Evolutionary conservation across 805 yeast genomes (phyloP), one percentile per base, ranked within the genome.

Genomic region (Grigorovia yakushimaensis): DNA sequence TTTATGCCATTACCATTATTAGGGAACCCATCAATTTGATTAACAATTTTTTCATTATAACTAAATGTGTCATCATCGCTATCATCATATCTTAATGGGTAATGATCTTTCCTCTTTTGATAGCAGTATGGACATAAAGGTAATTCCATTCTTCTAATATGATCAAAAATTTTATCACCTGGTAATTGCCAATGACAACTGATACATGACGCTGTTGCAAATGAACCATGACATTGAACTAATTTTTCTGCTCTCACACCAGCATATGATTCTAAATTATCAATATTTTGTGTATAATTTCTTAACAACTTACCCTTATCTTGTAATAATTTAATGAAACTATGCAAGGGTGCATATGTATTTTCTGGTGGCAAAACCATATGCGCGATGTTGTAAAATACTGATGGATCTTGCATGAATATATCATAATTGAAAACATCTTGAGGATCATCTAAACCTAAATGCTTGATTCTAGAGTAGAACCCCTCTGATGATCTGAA

Each of bases 141-240:
- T 33, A 88, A 68, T 49, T 77, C 77, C 44, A 76, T 72, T 1
- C 66, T 66, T 52, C 82, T 70, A 40, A 88, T 79, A 43, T 75
- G 77, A 13, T 73, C 73, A 57, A 71, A 85, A 2, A 89, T 71
- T 24, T 73, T 72, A 45, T 74, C 77, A 22, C 96, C 96, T 1
- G 77, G 75, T 6, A 81, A 76, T 58, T 73, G 68, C 61, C 76
- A 76, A 44, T 77, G 73, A 61, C 97, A 88, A 54, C 61, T 80
- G 35, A 81, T 72, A 60, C 97, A 88, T 3, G 88, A 78, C 8
- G 96, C 96, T 0, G 78, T 76, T 0, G 94, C 95, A 65, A 88
- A 88, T 2, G 95, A 85, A 1, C 96, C 96, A 65, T 88, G 96
- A 60, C 96, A 88, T 65, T 88, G 96, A 21, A 88, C 84, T 52